Conservation (phyloP, 768 basidiomycete species). For the Russula dissimulans region DNA sequence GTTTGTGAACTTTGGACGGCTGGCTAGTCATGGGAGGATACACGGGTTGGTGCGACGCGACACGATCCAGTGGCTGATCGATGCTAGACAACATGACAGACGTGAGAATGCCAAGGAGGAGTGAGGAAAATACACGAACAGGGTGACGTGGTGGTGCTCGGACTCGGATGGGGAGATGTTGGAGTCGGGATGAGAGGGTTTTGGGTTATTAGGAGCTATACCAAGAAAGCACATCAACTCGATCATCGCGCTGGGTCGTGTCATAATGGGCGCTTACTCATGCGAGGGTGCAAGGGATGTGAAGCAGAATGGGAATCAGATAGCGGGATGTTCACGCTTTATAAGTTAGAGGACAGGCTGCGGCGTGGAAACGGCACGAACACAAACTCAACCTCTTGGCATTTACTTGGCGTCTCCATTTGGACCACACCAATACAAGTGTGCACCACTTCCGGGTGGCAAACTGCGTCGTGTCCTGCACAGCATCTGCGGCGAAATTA, state of each 20-base stretch:
- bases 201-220: not conserved
- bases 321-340: too few relatives aligned
- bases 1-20: not conserved
- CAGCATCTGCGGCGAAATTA: not conserved
- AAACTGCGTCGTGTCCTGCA: too few relatives aligned
- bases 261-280: not conserved
- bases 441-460: too few relatives aligned
- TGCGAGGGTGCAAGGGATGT: too few relatives aligned
- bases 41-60: not conserved
- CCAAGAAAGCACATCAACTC: not conserved
- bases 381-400: too few relatives aligned
- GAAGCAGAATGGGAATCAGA: too few relatives aligned
- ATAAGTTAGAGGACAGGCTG: too few relatives aligned
- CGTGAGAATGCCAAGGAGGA: not conserved
- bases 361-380: too few relatives aligned
- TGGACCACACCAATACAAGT: too few relatives aligned
- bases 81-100: not conserved
- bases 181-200: not conserved
- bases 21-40: too few relatives aligned
- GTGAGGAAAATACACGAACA: not conserved
- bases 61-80: not conserved
- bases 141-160: not conserved
- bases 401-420: too few relatives aligned
- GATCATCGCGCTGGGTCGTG: not conserved
- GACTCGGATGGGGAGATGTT: not conserved